Conservation (phyloP, 495 filamentous ascomycete genomes). For the Evansstolkia leycettana region DNA sequence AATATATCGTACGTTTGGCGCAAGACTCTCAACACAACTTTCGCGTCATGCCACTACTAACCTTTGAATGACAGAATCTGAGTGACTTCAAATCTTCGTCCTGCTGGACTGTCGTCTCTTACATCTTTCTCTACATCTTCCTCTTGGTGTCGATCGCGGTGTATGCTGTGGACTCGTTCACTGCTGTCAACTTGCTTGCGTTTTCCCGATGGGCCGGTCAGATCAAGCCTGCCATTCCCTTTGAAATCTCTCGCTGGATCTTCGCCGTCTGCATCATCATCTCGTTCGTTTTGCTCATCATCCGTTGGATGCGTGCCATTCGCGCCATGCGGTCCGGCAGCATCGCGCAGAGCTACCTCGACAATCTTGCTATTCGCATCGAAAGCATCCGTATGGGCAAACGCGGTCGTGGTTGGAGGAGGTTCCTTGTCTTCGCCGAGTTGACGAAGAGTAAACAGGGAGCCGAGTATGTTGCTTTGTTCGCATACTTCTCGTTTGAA, state of each 20-base stretch:
- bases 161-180: constrained; percentile 85
- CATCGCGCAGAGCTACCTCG: constrained; percentile 83
- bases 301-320: constrained; percentile 65
- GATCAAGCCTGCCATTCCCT: constrained; percentile 55
- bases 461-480: constrained; percentile 80
- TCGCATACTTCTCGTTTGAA: constrained; percentile 91
- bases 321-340: constrained; percentile 71
- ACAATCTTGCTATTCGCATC: constrained; percentile 68
- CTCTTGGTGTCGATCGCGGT: constrained; percentile 69
- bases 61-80: constrained; percentile 74
- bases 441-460: constrained; percentile 87
- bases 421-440: constrained; percentile 86
- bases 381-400: constrained; percentile 62
- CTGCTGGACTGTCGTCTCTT: constrained; percentile 66
- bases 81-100: constrained; percentile 76
- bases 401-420: constrained; percentile 58
- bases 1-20: constrained; percentile 68
- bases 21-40: no score
- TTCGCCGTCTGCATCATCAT: constrained; percentile 81
- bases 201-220: constrained; percentile 63
- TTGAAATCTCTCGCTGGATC: constrained; percentile 71
- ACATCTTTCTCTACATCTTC: constrained; percentile 70
- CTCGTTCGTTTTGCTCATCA: constrained; percentile 64
- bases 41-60: no score
- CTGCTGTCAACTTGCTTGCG: constrained; percentile 76